Conservation (phyloP, 1,139 yeast species). For the Blastobotrys malaysiensis region DNA sequence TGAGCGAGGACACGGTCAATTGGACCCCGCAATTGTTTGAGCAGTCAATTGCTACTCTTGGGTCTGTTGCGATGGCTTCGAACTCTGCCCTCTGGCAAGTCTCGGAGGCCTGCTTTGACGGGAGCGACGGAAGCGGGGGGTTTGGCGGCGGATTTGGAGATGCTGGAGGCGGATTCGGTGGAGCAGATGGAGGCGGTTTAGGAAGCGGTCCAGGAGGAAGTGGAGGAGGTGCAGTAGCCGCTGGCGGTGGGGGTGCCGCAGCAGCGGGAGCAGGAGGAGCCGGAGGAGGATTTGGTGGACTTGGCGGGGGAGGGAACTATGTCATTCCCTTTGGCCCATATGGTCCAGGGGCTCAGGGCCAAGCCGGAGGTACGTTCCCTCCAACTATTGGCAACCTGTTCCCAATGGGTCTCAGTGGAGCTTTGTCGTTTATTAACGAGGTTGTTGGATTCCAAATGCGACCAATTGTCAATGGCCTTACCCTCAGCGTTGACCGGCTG, state of each 20-base stretch:
- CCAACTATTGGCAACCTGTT: slow-evolving; percentile 11
- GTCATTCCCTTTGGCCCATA: not conserved
- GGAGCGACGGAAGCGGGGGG: not conserved
- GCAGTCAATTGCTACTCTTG: not conserved
- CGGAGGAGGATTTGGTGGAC: not conserved
- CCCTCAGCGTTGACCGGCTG: not conserved
- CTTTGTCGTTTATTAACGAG: slow-evolving; percentile 4
- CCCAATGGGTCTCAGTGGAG: slow-evolving; percentile 11
- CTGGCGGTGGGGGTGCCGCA: not conserved
- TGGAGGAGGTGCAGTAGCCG: not conserved
- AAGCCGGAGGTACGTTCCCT: not conserved
- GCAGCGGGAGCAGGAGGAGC: no score
- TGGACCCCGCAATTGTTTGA: slow-evolving; percentile 1
- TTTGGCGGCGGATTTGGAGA: no score
- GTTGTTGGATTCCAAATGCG: not conserved
- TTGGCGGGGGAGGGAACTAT: not conserved
- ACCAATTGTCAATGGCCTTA: slow-evolving; percentile 1
- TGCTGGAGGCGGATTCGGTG: not conserved
- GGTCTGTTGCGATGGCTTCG: slow-evolving; percentile 6
- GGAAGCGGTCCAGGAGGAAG: not conserved
- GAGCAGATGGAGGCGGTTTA: not conserved
- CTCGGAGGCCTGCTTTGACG: slow-evolving; percentile 13
- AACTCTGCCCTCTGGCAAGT: slow-evolving; percentile 17
- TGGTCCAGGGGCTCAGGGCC: not conserved
- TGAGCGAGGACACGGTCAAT: not conserved